Evolutionary conservation across 2,329 filamentous ascomycete species (phyloP).

Genomic region (Clarireedia hainanense): DNA sequence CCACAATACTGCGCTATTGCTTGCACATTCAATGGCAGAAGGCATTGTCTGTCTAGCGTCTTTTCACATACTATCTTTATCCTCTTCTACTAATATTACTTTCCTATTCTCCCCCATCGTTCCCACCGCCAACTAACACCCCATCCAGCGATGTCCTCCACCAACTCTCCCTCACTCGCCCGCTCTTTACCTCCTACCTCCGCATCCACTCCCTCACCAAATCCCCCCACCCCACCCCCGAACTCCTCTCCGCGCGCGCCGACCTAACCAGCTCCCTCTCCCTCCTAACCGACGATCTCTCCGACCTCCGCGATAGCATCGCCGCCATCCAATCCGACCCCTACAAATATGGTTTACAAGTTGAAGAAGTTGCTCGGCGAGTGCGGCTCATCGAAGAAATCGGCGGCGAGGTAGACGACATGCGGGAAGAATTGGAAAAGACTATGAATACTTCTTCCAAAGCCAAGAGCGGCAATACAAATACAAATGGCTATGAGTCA

Average conservation of each 20-base stretch:
- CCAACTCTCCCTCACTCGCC: slow-evolving; percentile 71
- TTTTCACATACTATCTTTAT: too few species aligned
- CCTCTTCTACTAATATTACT: too few species aligned
- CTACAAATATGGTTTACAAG: slow-evolving; percentile 75
- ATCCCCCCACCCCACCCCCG: slow-evolving; percentile 54
- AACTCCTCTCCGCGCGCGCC: slow-evolving; percentile 69
- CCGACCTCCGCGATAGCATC: slow-evolving; percentile 82
- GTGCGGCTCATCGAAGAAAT: slow-evolving; percentile 81
- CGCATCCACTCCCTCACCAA: slow-evolving; percentile 80
- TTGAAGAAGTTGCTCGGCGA: slow-evolving; percentile 73
- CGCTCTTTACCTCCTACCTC: slow-evolving; percentile 88
- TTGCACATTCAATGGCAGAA: too few species aligned
- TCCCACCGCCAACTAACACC: not conserved
- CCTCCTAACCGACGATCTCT: slow-evolving; percentile 72
- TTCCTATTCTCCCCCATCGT: not conserved
- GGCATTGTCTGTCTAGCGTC: too few species aligned
- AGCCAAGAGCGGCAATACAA: slow-evolving; percentile 13
- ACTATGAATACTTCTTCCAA: slow-evolving; percentile 37
- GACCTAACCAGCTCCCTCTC: slow-evolving; percentile 61
- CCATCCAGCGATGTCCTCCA: slow-evolving; percentile 70
- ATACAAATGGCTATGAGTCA: slow-evolving; percentile 29
- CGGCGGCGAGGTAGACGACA: slow-evolving; percentile 80
- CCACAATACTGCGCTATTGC: too few species aligned
- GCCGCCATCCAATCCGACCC: slow-evolving; percentile 82
- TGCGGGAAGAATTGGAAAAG: slow-evolving; percentile 75